Conservation (phyloP, 140 eudicot species). For the Oenanthe javanica region DNA sequence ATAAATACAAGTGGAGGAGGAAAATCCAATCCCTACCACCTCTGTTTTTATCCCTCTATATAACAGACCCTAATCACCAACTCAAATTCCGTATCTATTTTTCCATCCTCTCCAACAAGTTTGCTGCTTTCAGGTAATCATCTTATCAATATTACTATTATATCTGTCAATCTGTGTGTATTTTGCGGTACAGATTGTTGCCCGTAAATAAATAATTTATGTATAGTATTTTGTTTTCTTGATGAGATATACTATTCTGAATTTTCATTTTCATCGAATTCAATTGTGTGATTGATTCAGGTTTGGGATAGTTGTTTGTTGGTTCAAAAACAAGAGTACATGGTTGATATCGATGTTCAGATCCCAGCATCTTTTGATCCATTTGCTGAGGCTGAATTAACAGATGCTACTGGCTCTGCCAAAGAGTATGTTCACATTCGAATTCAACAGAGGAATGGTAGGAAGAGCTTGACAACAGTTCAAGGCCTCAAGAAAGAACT, state of each 20-base stretch:
- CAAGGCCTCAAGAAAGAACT: constrained; percentile 81
- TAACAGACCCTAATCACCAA: neutral
- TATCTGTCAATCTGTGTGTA: too few relatives aligned
- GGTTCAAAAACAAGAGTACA: constrained; percentile 23
- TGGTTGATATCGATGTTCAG: constrained; percentile 75
- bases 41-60: too few relatives aligned
- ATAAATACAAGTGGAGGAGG: neutral
- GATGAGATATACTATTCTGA: too few relatives aligned
- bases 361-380: constrained; percentile 76
- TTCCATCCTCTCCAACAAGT: too few relatives aligned
- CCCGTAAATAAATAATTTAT: too few relatives aligned
- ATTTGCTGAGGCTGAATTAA: constrained; percentile 44
- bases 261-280: too few relatives aligned
- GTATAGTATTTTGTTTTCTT: too few relatives aligned
- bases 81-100: neutral
- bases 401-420: neutral
- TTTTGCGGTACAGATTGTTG: too few relatives aligned
- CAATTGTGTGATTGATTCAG: neutral
- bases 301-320: neutral
- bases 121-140: neutral
- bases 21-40: neutral
- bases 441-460: constrained; percentile 87
- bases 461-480: constrained; percentile 84
- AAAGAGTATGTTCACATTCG: constrained; percentile 94
- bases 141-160: neutral